Evolutionary conservation across 2,329 filamentous ascomycete species (phyloP).

Genomic region (Botrytis cinerea): DNA sequence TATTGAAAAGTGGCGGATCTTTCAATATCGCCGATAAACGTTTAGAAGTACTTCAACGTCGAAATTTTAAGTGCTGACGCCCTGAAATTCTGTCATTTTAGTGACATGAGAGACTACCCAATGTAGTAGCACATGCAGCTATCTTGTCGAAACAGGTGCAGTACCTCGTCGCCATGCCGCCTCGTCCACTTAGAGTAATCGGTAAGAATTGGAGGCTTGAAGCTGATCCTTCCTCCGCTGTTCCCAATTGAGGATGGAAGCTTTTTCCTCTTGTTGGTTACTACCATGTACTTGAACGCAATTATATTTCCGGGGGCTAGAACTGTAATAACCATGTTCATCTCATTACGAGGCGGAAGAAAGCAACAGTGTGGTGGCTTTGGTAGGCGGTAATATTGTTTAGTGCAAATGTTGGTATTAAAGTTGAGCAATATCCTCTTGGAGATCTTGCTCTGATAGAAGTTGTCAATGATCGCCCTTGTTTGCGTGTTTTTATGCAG

Average conservation of each 20-base stretch:
- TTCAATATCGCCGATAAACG: slow-evolving; percentile 18
- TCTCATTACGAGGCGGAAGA: slow-evolving; percentile 15
- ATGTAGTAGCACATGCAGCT: slow-evolving; percentile 24
- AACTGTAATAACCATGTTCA: slow-evolving; percentile 18
- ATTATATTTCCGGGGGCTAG: slow-evolving; percentile 18
- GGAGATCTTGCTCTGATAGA: slow-evolving; percentile 16
- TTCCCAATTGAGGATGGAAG: slow-evolving; percentile 20
- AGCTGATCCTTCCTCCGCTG: slow-evolving; percentile 22
- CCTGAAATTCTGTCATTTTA: slow-evolving; percentile 23
- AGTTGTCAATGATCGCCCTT: slow-evolving; percentile 22
- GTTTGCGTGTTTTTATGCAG: slow-evolving; percentile 20
- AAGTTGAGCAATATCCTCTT: slow-evolving; percentile 21
- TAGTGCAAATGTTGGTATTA: slow-evolving; percentile 22
- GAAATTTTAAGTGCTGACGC: slow-evolving; percentile 22
- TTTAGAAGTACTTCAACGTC: slow-evolving; percentile 21
- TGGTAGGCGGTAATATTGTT: slow-evolving; percentile 15
- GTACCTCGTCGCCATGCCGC: slow-evolving; percentile 25
- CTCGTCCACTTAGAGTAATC: slow-evolving; percentile 25
- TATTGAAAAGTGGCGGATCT: slow-evolving; percentile 21
- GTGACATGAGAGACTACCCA: slow-evolving; percentile 10
- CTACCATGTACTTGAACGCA: slow-evolving; percentile 19
- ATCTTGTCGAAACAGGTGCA: slow-evolving; percentile 17
- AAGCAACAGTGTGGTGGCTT: slow-evolving; percentile 16
- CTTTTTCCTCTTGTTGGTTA: slow-evolving; percentile 16
- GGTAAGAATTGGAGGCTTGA: slow-evolving; percentile 23